Evolutionary conservation across 371 early-diverging fungal species (phyloP).

Genomic region (Encephalitozoon romaleae): DNA sequence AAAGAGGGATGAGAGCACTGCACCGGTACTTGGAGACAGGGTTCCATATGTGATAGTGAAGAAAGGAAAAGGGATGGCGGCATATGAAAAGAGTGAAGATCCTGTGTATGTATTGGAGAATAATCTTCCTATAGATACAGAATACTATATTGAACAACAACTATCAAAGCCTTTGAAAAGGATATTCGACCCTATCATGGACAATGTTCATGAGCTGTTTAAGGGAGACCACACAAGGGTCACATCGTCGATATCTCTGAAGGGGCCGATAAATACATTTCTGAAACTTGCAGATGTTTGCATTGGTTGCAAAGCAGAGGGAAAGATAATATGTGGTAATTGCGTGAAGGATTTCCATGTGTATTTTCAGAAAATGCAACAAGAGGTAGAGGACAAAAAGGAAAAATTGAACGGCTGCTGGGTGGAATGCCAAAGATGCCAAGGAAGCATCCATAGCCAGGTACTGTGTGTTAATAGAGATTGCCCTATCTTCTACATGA

Average conservation of each 20-base stretch:
- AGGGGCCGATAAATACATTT: slow-evolving; percentile 84
- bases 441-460: slow-evolving; percentile 84
- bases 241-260: slow-evolving; percentile 69
- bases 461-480: slow-evolving; percentile 91
- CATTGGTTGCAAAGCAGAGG: slow-evolving; percentile 79
- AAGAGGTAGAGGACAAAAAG: slow-evolving; percentile 67
- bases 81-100: slow-evolving; percentile 95
- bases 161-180: slow-evolving; percentile 84
- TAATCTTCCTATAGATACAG: slow-evolving; percentile 92
- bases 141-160: slow-evolving; percentile 96
- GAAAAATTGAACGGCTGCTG: slow-evolving; percentile 75
- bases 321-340: slow-evolving; percentile 67
- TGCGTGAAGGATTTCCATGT: slow-evolving; percentile 66
- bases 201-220: slow-evolving; percentile 69
- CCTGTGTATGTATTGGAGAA: slow-evolving; percentile 95
- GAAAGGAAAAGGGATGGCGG: slow-evolving; percentile 72
- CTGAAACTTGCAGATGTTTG: slow-evolving; percentile 77
- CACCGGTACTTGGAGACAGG: slow-evolving; percentile 78
- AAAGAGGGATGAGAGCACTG: slow-evolving; percentile 84
- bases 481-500: slow-evolving; percentile 96
- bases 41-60: slow-evolving; percentile 96
- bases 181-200: slow-evolving; percentile 93
- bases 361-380: slow-evolving; percentile 67
- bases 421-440: slow-evolving; percentile 98
- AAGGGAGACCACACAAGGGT: slow-evolving; percentile 80